Evolutionary conservation across 1,284 basidiomycete species (phyloP).

Genomic region (Peniophora sp.): DNA sequence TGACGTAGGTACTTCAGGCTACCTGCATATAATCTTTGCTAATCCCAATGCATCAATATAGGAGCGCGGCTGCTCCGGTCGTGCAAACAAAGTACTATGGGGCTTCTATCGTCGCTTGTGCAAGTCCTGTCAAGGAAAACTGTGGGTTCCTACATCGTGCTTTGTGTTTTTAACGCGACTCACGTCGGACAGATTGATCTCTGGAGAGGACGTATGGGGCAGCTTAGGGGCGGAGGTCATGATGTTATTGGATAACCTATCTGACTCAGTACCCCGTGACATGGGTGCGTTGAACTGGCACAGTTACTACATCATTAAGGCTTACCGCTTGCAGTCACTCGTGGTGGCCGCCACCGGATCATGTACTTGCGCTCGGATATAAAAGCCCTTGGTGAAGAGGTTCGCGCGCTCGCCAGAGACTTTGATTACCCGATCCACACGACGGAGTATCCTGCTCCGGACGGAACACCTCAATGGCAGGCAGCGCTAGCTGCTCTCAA

Average conservation of each 20-base stretch:
- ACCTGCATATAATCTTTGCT: not conserved
- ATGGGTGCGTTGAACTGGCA: not conserved
- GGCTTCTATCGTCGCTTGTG: not conserved
- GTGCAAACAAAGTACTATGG: not conserved
- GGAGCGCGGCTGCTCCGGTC: not conserved
- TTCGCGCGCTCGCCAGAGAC: no score
- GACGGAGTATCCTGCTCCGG: no score
- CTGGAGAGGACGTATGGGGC: not conserved
- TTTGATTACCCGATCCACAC: no score
- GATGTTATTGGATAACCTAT: not conserved
- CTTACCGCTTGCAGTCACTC: no score
- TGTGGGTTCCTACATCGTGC: not conserved
- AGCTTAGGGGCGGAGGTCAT: not conserved
- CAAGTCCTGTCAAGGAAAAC: not conserved
- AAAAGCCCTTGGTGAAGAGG: no score
- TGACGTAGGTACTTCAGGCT: not conserved
- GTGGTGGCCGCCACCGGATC: no score
- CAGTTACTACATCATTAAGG: no score
- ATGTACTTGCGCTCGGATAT: no score
- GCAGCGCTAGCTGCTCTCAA: no score
- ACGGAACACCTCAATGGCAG: no score
- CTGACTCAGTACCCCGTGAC: not conserved
- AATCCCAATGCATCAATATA: not conserved
- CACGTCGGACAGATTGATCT: no score
- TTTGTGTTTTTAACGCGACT: not conserved